A percentile compares a stretch with the other conserved stretches of the same genome.
These are phyloP conservation scores for Trichoderma virens DNA, from an alignment of 495 filamentous ascomycete genomes.

Conservation along the genomic window DNA sequence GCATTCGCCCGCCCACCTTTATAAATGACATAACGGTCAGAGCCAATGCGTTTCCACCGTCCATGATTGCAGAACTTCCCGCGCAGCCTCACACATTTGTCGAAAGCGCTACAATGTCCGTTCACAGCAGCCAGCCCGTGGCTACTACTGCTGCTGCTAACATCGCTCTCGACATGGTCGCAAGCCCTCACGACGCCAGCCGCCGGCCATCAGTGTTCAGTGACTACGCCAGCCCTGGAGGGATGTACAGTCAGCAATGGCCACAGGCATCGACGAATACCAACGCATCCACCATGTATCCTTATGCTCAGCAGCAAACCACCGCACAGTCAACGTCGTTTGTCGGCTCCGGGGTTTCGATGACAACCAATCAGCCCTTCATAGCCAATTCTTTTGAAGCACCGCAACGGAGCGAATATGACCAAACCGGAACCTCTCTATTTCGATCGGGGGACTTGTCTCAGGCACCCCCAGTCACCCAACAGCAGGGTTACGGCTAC, in stretches of 20 bases:
- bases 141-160: neutral
- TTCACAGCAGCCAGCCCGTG: conserved; percentile 13
- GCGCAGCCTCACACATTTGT: conserved; percentile 26
- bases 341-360: neutral
- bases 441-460: neutral
- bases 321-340: neutral
- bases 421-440: neutral
- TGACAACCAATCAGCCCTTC: neutral
- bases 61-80: conserved; percentile 23
- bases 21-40: conserved; percentile 24
- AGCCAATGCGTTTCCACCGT: conserved; percentile 20
- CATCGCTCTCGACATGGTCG: conserved; percentile 22
- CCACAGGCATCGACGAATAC: conserved; percentile 10
- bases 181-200: conserved; percentile 26
- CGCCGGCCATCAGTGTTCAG: conserved; percentile 30
- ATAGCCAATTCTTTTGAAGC: neutral
- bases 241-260: conserved; percentile 25
- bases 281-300: neutral
- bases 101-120: conserved; percentile 23
- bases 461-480: neutral
- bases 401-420: neutral
- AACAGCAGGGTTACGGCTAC: neutral
- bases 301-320: neutral
- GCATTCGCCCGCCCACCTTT: conserved; percentile 23
- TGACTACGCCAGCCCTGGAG: conserved; percentile 25